Base-by-base conservation (phyloP, 1,139 yeast genomes). In the Pichia sp. region DNA sequence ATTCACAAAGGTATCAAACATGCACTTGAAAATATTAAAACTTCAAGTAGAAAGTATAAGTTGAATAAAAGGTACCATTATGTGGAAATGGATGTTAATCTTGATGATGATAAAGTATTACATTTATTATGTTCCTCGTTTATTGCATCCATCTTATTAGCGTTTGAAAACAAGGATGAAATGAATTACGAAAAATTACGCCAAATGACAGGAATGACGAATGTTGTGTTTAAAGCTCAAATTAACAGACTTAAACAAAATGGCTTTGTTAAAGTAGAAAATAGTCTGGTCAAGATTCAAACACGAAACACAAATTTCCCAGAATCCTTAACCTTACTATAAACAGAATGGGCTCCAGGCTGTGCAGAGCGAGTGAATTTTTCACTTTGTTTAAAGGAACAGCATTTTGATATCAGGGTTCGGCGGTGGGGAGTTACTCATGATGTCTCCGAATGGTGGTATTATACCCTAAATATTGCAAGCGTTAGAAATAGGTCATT, bases 11-110 rank as follows among this genome's bases (percentile, higher is more conserved):
- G 19, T 2, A 6, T 24, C 2, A 34, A 4, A 7, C 10, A 3
- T n/a, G n/a, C 16, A 16, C 6, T 23, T 14, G 6, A n/a, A 2
- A 25, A 9, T 4, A 2, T 33, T 6, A 27, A 14, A 16, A 6
- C n/a, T 3, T 9, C 6, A n/a, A 19, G 18, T 11, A 29, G 25
- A 13, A 24, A 13, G 6, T 9, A 9, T n/a, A 21, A 23, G 23
- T 16, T 33, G 3, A 39, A 39, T 26, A 35, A 27, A 8, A 26
- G 29, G n/a, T 39, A 39, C 16, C 20, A 26, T 5, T n/a, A 13
- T 9, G 34, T 35, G 7, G 21, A 35, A 21, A 20, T 39, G 24
- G 29, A 35, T 14, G 9, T 25, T 19, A 21, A 15, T 26, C 7
- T 22, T 4, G 14, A 18, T 25, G 11, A 13, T 6, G 13, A 21